phyloP scores from a whole-genome alignment of 2,329 filamentous ascomycete genomes.

The Teratosphaeria gauchensis region DNA sequence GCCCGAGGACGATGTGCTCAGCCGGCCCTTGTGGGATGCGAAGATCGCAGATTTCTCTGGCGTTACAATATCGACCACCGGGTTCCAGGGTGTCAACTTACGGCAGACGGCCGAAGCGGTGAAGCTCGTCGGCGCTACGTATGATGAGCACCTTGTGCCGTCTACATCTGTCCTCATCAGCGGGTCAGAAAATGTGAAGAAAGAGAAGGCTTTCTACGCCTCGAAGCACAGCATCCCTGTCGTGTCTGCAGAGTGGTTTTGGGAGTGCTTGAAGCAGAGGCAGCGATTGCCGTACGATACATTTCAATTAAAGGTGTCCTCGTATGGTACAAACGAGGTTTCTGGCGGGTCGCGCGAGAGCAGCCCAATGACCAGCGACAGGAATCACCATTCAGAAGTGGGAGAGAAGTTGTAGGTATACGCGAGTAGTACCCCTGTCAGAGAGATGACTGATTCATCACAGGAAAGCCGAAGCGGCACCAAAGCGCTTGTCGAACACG shows the following conservation, averaged over 20 bases:
- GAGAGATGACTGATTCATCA: neutral
- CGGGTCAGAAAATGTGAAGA: conserved; percentile 41
- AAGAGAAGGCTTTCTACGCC: conserved; percentile 71
- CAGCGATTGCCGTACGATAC: conserved; percentile 39
- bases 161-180: conserved; percentile 69
- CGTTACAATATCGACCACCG: conserved; percentile 53
- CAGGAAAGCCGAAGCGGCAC: neutral
- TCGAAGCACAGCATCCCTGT: conserved; percentile 66
- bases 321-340: conserved; percentile 8
- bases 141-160: conserved; percentile 65
- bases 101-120: conserved; percentile 74
- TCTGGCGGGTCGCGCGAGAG: neutral
- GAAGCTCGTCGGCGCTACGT: conserved; percentile 60
- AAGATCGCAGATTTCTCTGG: conserved; percentile 30
- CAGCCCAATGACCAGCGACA: conserved; percentile 9
- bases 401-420: neutral
- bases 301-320: conserved; percentile 14
- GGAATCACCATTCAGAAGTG: neutral
- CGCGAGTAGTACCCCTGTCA: neutral
- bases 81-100: conserved; percentile 74
- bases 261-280: conserved; percentile 58
- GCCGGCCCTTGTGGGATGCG: conserved; percentile 57
- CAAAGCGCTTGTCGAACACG: conserved; percentile 21
- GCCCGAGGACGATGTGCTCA: conserved; percentile 61
- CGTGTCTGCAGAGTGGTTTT: conserved; percentile 76